Evolutionary conservation across 176 grass and related monocot species (phyloP).

Genomic region (Musa troglodytarum): DNA sequence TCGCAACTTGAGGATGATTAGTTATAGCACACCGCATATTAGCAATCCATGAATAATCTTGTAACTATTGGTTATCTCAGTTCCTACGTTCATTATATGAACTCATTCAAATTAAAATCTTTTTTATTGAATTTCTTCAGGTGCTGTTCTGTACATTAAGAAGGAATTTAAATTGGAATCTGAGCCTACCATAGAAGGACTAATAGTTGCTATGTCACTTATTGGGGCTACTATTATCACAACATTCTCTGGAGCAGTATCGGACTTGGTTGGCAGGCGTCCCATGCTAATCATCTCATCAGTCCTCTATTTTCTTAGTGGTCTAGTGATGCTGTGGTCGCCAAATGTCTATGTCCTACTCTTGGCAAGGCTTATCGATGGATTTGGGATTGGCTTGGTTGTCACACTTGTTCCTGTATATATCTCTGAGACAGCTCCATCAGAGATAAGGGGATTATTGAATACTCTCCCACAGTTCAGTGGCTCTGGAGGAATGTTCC

Average conservation of each 20-base stretch:
- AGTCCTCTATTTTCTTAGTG: slow-evolving; percentile 67
- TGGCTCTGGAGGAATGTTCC: slow-evolving; percentile 84
- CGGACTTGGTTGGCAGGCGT: slow-evolving; percentile 53
- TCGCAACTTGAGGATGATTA: background rate
- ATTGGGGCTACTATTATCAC: slow-evolving; percentile 77
- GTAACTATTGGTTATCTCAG: too few relatives aligned
- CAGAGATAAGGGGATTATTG: slow-evolving; percentile 70
- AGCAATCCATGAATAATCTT: background rate
- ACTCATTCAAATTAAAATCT: too few relatives aligned
- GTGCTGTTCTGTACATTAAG: slow-evolving; percentile 84
- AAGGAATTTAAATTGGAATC: slow-evolving; percentile 66
- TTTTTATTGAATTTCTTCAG: slow-evolving; percentile 21
- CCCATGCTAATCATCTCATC: slow-evolving; percentile 78
- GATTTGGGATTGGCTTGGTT: slow-evolving; percentile 71
- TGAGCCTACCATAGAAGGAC: slow-evolving; percentile 67
- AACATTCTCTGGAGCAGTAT: slow-evolving; percentile 52
- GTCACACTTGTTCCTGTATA: slow-evolving; percentile 82
- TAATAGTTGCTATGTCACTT: slow-evolving; percentile 85
- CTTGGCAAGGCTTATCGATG: slow-evolving; percentile 73
- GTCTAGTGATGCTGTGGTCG: slow-evolving; percentile 84
- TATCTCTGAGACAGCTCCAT: slow-evolving; percentile 83
- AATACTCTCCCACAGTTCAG: slow-evolving; percentile 89
- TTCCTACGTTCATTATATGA: too few relatives aligned
- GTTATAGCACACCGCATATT: background rate
- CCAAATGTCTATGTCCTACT: slow-evolving; percentile 68